Evolutionary conservation across 495 filamentous ascomycete species (phyloP).

Genomic region (Xylaria cubensis): DNA sequence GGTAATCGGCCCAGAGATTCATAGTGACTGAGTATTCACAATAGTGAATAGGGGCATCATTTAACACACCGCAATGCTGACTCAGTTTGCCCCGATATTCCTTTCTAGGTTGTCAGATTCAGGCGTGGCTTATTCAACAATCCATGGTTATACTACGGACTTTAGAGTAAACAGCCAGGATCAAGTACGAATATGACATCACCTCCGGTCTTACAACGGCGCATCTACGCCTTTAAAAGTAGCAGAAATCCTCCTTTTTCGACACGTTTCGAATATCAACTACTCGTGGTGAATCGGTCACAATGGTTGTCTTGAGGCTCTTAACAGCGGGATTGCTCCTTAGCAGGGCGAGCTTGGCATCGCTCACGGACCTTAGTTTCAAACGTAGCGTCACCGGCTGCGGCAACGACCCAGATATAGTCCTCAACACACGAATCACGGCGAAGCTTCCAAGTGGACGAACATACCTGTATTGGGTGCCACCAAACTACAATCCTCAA

Average conservation of each 20-base stretch:
- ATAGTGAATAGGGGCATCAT: not conserved
- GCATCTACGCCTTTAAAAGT: not conserved
- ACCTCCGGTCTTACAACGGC: not conserved
- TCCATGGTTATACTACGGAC: not conserved
- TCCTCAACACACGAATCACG: conserved; percentile 11
- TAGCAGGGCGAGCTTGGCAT: not conserved
- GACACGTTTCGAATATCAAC: not conserved
- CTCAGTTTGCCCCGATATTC: not conserved
- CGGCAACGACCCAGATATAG: not conserved
- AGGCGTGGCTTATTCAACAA: not conserved
- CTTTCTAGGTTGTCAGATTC: not conserved
- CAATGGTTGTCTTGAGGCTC: not conserved
- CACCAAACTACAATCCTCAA: conserved; percentile 43
- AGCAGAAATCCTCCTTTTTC: too few relatives aligned
- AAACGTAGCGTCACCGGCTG: conserved; percentile 1
- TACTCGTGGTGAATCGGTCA: not conserved
- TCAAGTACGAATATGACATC: not conserved
- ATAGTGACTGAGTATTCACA: not conserved
- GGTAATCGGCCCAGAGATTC: not conserved
- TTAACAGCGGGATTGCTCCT: not conserved
- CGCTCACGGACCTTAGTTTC: not conserved
- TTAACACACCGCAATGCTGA: not conserved
- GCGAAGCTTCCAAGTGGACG: conserved; percentile 31
- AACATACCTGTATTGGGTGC: conserved; percentile 48
- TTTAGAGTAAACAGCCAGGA: not conserved